Evolutionary conservation across 352 stramenopile species (phyloP), one percentile per base, ranked within the genome.

Genomic region (Blastocystis hominis): DNA sequence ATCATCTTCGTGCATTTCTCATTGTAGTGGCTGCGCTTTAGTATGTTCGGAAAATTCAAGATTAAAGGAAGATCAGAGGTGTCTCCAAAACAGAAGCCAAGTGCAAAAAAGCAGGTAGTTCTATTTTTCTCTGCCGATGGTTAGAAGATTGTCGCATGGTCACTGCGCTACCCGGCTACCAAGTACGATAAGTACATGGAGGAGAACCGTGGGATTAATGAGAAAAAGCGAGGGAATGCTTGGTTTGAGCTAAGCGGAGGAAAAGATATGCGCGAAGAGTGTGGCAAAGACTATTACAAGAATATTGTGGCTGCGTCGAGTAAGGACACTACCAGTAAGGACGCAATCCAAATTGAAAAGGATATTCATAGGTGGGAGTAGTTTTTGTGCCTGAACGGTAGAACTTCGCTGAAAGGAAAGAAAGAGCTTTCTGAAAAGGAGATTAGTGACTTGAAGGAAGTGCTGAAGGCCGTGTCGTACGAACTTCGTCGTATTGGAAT

Each of bases 221-320:
- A 38, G 30, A 84, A 13, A 17, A 84, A 84, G 59, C 15, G 72
- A 70, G 72, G 72, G 15, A 84, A 70, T 20, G 72, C 72, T 17
- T 84, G 72, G 72, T 84, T 84, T 24, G 59, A 84, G n/a, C 72
- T 84, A 36, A 70, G 54, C 50, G 72, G 72, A 75, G 72, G 72
- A 15, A 70, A 46, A 47, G 72, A 84, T 4, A 30, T 84, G 20
- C 72, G 72, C 17, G 72, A 84, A 3, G 47, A 84, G 20, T 47
- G 34, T 5, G 72, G 72, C 2, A 70, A 84, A 40, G 54, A 24
- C 17, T 84, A 84, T 40, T 84, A 84, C 44, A 70, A 84, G n/a
- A 13, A 36, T 2, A 75, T 84, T 75, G 54, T 84, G 10, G 40
- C n/a, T 40, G 30, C 30, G 17, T 70, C 59, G 6, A 9, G 17